Base-by-base conservation (phyloP, 2,329 filamentous ascomycete species). In the Epichloe amarillans region DNA sequence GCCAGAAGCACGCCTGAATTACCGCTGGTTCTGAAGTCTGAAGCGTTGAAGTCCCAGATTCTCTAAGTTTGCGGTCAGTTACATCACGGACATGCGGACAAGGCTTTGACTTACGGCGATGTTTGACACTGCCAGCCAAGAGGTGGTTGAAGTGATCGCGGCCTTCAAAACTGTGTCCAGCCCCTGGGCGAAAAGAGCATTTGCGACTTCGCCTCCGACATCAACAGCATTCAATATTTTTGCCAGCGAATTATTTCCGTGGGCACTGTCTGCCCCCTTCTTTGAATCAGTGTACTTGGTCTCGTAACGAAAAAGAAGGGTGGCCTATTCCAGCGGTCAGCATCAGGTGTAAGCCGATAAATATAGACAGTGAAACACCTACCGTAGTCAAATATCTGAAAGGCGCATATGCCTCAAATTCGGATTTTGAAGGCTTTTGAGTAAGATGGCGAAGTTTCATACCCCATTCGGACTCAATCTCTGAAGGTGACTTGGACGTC, bases 11-110 rank as follows among this genome's bases (percentile, higher is more conserved):
- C 57, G 2, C 47, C 47, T 0, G 61, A 61, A 0, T 51, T 52
- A 0, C 61, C 60, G 0, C 53, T 15, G 4, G 52, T 51, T 2
- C 50, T 50, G 7, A 62, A 61, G 0, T 42, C 45, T 0, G 56
- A 53, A 0, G 55, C 54, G 2, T 53, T 45, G 26, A 62, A 60
- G 15, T 67, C 58, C 53, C 57, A 66, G 1, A 64, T 51, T 14
- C 60, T 60, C 62, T 65, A 19, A 11, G 2, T 12, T 37, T 55
- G 8, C 23, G 50, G 49, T 46, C 11, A 45, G 15, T n/a, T 14
- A 14, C 5, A 15, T 21, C 11, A 21, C 21, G 10, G 15, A 37
- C 4, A 5, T 45, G 33, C 23, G 14, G 17, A 21, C 23, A 14
- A 12, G n/a, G 40, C 17, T 41, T 15, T 15, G 4, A 55, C 60